Evolutionary conservation across 768 basidiomycete species (phyloP).

Genomic region (Kwoniella botswanensis): DNA sequence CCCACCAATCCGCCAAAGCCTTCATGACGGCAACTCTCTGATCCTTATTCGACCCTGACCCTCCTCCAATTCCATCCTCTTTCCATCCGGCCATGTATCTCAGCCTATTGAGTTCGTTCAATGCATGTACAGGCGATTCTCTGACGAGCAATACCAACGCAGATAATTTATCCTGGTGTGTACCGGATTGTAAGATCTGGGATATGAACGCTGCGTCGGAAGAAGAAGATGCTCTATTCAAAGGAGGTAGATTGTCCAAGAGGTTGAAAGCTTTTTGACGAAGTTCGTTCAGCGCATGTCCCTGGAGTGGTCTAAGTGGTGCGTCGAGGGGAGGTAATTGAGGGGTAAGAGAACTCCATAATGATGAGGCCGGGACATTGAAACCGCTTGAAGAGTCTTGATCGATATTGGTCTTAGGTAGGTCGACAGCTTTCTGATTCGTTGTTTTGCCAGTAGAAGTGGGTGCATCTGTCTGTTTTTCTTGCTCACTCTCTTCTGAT

Average conservation of each 20-base stretch:
- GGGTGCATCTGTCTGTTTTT: constrained; percentile 18
- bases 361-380: constrained; percentile 33
- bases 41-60: constrained; percentile 65
- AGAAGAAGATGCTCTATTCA: constrained; percentile 57
- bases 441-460: constrained; percentile 41
- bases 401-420: constrained; percentile 5
- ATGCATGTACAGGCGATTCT: constrained; percentile 83
- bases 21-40: constrained; percentile 88
- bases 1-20: constrained; percentile 97
- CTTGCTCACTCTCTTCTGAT: constrained; percentile 35
- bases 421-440: constrained; percentile 3
- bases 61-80: constrained; percentile 64
- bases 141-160: constrained; percentile 89
- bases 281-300: constrained; percentile 46
- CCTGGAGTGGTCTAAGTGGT: constrained; percentile 37
- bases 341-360: constrained; percentile 41
- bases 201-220: constrained; percentile 82
- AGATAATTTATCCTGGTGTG: constrained; percentile 86
- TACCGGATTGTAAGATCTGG: constrained; percentile 84
- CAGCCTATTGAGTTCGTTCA: constrained; percentile 75
- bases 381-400: constrained; percentile 30
- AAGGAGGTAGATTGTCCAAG: constrained; percentile 29
- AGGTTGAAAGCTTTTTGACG: constrained; percentile 43
- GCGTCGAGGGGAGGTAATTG: constrained; percentile 28
- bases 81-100: constrained; percentile 76